phyloP scores from a whole-genome alignment of 192 early-diverging fungal genomes.

The Allomyces arbusculus region DNA sequence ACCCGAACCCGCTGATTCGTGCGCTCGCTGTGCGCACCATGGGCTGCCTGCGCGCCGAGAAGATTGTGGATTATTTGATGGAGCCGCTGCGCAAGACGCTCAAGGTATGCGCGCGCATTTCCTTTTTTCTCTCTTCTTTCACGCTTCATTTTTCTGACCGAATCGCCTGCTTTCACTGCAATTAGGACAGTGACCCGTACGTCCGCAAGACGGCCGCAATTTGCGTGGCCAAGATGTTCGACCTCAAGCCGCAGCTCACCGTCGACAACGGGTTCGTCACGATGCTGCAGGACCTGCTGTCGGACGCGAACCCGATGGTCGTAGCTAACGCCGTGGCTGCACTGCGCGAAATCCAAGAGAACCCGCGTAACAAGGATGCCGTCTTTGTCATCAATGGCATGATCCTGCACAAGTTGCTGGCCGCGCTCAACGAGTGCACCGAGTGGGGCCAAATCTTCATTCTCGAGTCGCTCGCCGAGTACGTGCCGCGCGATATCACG shows the following conservation, averaged over 20 bases:
- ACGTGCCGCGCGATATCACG: slow-evolving; percentile 46
- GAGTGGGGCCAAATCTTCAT: slow-evolving; percentile 99
- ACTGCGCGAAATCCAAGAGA: slow-evolving; percentile 72
- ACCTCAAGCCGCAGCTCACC: slow-evolving; percentile 64
- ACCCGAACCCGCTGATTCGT: slow-evolving; percentile 81
- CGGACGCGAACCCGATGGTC: slow-evolving; percentile 92
- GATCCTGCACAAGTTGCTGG: slow-evolving; percentile 61
- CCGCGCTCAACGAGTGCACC: slow-evolving; percentile 90
- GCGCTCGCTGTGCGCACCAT: slow-evolving; percentile 96
- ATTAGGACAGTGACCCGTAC: slow-evolving; percentile 73
- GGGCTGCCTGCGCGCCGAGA: slow-evolving; percentile 89
- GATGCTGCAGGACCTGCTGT: slow-evolving; percentile 64
- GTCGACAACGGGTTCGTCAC: slow-evolving; percentile 87
- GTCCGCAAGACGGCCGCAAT: slow-evolving; percentile 93
- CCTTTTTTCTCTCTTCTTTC: no score
- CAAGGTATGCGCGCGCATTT: slow-evolving; percentile 3
- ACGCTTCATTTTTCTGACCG: no score
- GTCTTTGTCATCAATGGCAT: slow-evolving; percentile 59
- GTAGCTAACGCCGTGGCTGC: slow-evolving; percentile 90
- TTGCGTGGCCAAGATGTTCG: slow-evolving; percentile 88
- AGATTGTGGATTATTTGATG: slow-evolving; percentile 79
- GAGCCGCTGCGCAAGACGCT: slow-evolving; percentile 83
- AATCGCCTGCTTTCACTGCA: no score
- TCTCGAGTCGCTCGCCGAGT: slow-evolving; percentile 59
- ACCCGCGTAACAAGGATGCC: slow-evolving; percentile 31